phyloP scores from a whole-genome alignment of 2,329 filamentous ascomycete genomes.

The Diaporthe sp. region DNA sequence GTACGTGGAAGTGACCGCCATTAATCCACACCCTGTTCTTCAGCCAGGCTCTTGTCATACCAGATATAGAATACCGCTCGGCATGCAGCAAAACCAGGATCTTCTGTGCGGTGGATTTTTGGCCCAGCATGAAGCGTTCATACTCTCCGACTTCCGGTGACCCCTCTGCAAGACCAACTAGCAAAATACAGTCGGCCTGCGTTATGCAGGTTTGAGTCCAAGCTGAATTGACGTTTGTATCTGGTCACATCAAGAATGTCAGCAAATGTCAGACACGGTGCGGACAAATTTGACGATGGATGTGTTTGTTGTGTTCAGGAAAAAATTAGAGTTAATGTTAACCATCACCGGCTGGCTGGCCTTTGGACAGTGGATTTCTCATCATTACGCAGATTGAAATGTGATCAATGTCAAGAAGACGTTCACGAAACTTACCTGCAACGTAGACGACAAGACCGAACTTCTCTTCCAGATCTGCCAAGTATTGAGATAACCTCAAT shows the following conservation, averaged over 20 bases:
- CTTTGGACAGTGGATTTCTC: slow-evolving; percentile 65
- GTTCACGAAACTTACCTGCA: slow-evolving; percentile 69
- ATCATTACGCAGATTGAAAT: slow-evolving; percentile 57
- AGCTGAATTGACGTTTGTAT: slow-evolving; percentile 95
- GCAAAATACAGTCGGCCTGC: slow-evolving; percentile 94
- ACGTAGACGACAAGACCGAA: slow-evolving; percentile 96
- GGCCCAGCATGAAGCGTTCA: slow-evolving; percentile 94
- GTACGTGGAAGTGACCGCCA: slow-evolving; percentile 95
- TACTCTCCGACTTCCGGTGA: slow-evolving; percentile 95
- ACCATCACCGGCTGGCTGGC: slow-evolving; percentile 66
- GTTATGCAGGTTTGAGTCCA: slow-evolving; percentile 99
- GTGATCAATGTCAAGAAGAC: slow-evolving; percentile 12
- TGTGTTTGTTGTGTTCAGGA: slow-evolving; percentile 61
- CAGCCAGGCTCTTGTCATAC: slow-evolving; percentile 89
- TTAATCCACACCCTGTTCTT: slow-evolving; percentile 98
- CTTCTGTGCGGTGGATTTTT: slow-evolving; percentile 96
- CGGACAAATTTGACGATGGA: slow-evolving; percentile 29
- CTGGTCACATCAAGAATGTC: slow-evolving; percentile 56
- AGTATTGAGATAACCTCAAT: slow-evolving; percentile 92
- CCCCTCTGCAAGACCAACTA: slow-evolving; percentile 91
- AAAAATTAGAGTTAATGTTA: slow-evolving; percentile 77
- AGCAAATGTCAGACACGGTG: slow-evolving; percentile 20
- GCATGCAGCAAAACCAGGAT: slow-evolving; percentile 90
- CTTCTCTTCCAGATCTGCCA: slow-evolving; percentile 97
- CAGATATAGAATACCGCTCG: slow-evolving; percentile 88